These are phyloP conservation scores for Rhizophagus prolifer DNA, from an alignment of 192 early-diverging fungal genomes.

Conservation along the genomic window DNA sequence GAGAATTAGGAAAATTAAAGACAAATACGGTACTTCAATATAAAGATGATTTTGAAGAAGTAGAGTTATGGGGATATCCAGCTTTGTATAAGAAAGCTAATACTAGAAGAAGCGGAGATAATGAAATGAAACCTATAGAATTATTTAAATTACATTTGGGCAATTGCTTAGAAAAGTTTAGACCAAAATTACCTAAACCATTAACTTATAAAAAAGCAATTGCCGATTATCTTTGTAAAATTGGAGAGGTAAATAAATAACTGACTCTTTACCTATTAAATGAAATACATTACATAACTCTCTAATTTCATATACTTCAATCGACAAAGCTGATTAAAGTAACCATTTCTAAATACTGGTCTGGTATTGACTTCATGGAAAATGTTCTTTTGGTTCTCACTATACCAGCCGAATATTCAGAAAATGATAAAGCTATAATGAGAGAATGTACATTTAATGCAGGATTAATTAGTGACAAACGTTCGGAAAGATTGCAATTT, in stretches of 20 bases:
- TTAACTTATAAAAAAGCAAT: neutral
- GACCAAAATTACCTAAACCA: slow-evolving; percentile 30
- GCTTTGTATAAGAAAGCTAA: neutral
- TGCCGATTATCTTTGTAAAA: neutral
- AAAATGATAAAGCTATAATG: neutral
- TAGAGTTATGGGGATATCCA: neutral
- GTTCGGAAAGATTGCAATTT: no score
- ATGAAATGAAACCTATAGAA: neutral
- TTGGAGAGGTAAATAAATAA: neutral
- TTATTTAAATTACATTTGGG: neutral
- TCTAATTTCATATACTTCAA: neutral
- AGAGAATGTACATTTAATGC: neutral
- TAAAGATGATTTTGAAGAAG: neutral
- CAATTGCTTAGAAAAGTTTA: neutral
- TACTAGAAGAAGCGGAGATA: neutral
- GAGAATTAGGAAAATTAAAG: neutral
- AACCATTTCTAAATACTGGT: neutral
- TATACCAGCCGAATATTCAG: neutral
- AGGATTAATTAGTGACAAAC: neutral
- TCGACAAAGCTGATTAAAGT: slow-evolving; percentile 6
- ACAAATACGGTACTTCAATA: neutral
- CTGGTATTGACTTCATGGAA: neutral
- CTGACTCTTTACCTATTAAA: no score
- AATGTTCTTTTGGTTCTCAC: neutral
- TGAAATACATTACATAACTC: no score